Evolutionary conservation across 1,284 basidiomycete species (phyloP), one percentile per base, ranked within the genome.

Genomic region (Grifola frondosa): DNA sequence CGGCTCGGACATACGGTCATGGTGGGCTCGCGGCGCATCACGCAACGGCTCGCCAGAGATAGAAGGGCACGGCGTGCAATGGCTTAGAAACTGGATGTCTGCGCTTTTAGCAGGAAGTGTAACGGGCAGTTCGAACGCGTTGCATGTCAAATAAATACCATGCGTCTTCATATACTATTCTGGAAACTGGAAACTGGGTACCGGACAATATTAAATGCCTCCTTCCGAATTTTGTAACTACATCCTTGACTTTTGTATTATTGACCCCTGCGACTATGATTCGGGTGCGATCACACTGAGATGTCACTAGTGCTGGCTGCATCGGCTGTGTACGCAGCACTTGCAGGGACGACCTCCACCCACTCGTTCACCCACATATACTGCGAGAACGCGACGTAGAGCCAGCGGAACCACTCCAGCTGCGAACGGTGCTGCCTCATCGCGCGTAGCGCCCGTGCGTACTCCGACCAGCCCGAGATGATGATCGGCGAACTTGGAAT

Each of bases 291-390:
- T n/a, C n/a, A n/a, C n/a, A n/a, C 2, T 2, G 3, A 16, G 5
- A 10, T 6, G 19, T 3, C 3, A 21, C 36, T 29, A 5, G 11
- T 13, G 21, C 20, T 30, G 12, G 28, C 17, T 5, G 10, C 22
- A 28, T 25, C 16, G 1, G 31, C 32, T 17, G 20, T 30, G 22
- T 16, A 19, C 19, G 15, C 28, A 23, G 10, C 26, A 26, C 33
- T 29, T 23, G 30, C 12, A 25, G 51, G 48, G 4, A 41, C 30
- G 19, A 67, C 48, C 46, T 59, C 61, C 7, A 75, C 68, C 74
- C 91, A 85, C 52, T 90, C 81, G 52, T 95, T 94, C 33, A 90
- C 81, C 92, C 92, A 97, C 86, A 97, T 88, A 59, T 96, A 93
- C 49, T 87, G 74, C 23, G 91, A 94, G 57, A 87, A 87, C n/a